phyloP scores from a whole-genome alignment of 768 basidiomycete species.

The Dentipellis sp. region DNA sequence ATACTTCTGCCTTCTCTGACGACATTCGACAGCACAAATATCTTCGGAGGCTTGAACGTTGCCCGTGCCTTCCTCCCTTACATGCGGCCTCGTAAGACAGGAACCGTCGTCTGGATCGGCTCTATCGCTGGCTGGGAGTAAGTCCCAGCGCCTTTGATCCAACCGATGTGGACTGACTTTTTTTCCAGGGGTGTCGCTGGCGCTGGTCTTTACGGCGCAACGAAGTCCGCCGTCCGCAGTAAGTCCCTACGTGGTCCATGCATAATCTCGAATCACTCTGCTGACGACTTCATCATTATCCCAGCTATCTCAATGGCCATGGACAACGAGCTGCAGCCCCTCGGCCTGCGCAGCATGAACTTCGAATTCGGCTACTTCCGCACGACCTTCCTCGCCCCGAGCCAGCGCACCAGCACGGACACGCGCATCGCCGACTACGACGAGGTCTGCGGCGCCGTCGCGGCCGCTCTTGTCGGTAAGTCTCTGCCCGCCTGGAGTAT shows the following conservation, averaged over 20 bases:
- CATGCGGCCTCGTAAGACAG: conserved; percentile 11
- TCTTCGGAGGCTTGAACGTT: conserved; percentile 14
- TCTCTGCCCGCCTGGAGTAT: neutral
- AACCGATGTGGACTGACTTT: neutral
- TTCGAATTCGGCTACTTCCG: conserved; percentile 33
- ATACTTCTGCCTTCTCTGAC: neutral
- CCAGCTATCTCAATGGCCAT: conserved; percentile 12
- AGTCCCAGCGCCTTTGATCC: neutral
- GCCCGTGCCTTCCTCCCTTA: conserved; percentile 16
- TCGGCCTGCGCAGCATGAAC: conserved; percentile 29
- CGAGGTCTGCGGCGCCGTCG: neutral
- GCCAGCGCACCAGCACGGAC: conserved; percentile 14
- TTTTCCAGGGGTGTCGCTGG: neutral
- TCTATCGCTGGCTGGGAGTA: conserved; percentile 7
- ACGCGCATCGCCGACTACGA: conserved; percentile 22
- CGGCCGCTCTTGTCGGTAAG: neutral
- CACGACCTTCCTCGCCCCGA: conserved; percentile 22
- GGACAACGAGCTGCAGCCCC: conserved; percentile 10
- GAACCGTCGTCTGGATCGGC: conserved; percentile 13
- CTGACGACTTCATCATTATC: neutral
- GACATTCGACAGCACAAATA: conserved; percentile 5
- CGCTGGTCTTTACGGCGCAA: neutral
- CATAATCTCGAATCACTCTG: neutral
- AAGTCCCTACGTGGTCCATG: neutral
- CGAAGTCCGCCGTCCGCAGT: neutral